These are phyloP conservation scores for Fusarium coffeatum DNA, from an alignment of 2,329 filamentous ascomycete species.

Conservation along the genomic window DNA sequence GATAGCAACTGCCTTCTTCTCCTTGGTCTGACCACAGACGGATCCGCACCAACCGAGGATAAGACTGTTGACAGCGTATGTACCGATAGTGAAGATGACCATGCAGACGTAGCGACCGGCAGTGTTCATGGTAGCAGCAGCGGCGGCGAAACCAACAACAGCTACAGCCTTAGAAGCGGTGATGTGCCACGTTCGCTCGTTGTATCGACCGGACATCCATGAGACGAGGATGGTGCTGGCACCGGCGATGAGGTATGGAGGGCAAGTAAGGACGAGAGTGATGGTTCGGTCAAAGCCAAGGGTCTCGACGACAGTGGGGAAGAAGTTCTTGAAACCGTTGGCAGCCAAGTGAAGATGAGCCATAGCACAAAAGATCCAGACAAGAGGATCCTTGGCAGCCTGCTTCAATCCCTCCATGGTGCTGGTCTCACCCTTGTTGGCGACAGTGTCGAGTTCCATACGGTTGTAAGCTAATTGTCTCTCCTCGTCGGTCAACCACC, in stretches of 20 bases:
- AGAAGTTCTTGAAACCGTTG: slow-evolving; percentile 57
- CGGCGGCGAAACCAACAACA: slow-evolving; percentile 45
- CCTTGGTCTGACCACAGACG: slow-evolving; percentile 59
- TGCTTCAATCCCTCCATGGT: slow-evolving; percentile 58
- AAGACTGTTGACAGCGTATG: slow-evolving; percentile 58
- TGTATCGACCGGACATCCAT: slow-evolving; percentile 57
- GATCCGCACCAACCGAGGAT: slow-evolving; percentile 58
- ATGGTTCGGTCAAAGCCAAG: slow-evolving; percentile 46
- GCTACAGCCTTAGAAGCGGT: slow-evolving; percentile 57
- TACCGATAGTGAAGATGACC: slow-evolving; percentile 55
- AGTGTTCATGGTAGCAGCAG: slow-evolving; percentile 42
- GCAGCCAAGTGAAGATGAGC: slow-evolving; percentile 63
- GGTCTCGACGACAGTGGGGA: slow-evolving; percentile 47
- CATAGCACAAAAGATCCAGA: slow-evolving; percentile 63
- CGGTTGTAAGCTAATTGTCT: slow-evolving; percentile 56
- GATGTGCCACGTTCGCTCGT: slow-evolving; percentile 62
- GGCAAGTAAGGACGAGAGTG: slow-evolving; percentile 51
- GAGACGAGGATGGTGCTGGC: slow-evolving; percentile 40
- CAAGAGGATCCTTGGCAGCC: slow-evolving; percentile 58
- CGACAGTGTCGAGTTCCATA: slow-evolving; percentile 60
- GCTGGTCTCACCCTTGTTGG: slow-evolving; percentile 54
- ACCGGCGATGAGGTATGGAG: slow-evolving; percentile 59
- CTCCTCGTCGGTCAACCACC: slow-evolving; percentile 58
- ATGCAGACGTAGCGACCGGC: slow-evolving; percentile 48
- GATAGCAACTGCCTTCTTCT: slow-evolving; percentile 61